phyloP scores from a whole-genome alignment of 768 basidiomycete genomes.

The Paxillus rubicundulus region DNA sequence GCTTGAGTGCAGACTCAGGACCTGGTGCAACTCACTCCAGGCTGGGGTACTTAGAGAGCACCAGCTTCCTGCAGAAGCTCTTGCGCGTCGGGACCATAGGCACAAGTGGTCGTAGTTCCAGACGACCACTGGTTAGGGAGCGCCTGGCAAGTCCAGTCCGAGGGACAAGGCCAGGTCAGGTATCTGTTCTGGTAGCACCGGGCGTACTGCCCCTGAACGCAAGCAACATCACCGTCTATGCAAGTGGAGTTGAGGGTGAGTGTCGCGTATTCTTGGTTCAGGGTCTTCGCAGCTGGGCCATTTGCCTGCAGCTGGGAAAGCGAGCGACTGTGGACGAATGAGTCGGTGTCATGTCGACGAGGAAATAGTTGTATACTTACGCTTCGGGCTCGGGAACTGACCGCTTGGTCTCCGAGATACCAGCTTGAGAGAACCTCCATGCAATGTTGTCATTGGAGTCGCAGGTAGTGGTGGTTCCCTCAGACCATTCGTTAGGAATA shows the following conservation, averaged over 20 bases:
- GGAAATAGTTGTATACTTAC: background rate
- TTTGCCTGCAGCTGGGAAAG: constrained; percentile 7
- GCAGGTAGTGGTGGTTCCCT: constrained; percentile 20
- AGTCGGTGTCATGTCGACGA: background rate
- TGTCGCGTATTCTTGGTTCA: constrained; percentile 8
- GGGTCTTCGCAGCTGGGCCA: constrained; percentile 8
- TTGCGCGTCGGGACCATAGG: constrained; percentile 1
- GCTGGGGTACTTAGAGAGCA: background rate
- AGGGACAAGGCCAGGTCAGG: constrained; percentile 3
- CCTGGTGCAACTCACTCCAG: background rate
- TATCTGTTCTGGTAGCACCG: constrained; percentile 8
- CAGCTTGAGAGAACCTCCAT: constrained; percentile 18
- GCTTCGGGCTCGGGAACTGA: background rate
- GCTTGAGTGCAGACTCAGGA: background rate
- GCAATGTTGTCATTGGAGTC: constrained; percentile 14
- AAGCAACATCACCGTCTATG: constrained; percentile 9
- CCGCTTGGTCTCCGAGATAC: constrained; percentile 15
- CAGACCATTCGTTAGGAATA: constrained; percentile 19
- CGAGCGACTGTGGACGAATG: constrained; percentile 1
- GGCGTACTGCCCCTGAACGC: constrained; percentile 7
- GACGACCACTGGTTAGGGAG: constrained; percentile 11
- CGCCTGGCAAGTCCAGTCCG: constrained; percentile 9
- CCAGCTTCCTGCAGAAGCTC: constrained; percentile 9
- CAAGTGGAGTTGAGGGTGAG: constrained; percentile 7
- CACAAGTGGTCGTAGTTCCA: constrained; percentile 12